Evolutionary conservation across 139 green algal species (phyloP).

Genomic region (Chlamydomonas sp.): DNA sequence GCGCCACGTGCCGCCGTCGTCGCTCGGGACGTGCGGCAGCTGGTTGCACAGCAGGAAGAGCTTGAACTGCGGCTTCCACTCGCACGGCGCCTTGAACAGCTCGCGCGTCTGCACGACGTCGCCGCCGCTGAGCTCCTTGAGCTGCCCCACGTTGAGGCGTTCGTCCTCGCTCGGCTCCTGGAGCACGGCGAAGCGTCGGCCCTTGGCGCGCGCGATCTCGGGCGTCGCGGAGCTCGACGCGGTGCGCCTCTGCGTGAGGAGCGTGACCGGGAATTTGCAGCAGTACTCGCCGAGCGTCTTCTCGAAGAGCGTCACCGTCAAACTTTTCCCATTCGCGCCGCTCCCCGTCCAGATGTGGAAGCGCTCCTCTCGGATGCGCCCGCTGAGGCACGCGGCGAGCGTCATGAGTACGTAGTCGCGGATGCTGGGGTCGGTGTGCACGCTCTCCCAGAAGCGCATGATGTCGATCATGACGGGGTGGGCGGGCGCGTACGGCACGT

Average conservation of each 20-base stretch:
- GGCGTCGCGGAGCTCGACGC: constrained; percentile 10
- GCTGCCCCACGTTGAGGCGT: constrained; percentile 13
- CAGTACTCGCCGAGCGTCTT: constrained; percentile 12
- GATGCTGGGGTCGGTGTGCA: neutral
- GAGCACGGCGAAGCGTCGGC: constrained; percentile 14
- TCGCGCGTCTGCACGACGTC: constrained; percentile 8
- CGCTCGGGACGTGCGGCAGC: constrained; percentile 10
- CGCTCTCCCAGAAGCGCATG: constrained; percentile 1
- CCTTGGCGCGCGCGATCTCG: constrained; percentile 19
- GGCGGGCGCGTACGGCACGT: neutral
- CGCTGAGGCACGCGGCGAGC: constrained; percentile 11
- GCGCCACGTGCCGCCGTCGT: constrained; percentile 17
- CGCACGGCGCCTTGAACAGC: constrained; percentile 8
- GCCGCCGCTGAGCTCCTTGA: constrained; percentile 15
- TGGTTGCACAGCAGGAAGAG: constrained; percentile 21
- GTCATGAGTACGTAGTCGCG: constrained; percentile 17
- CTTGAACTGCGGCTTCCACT: constrained; percentile 18
- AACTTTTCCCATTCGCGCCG: constrained; percentile 15
- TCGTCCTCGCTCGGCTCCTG: constrained; percentile 21
- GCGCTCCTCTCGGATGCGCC: neutral
- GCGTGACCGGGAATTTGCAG: constrained; percentile 19
- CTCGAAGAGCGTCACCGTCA: constrained; percentile 9
- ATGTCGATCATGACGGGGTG: neutral
- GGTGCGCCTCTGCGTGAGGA: constrained; percentile 18
- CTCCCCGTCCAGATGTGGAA: constrained; percentile 22